phyloP scores from a whole-genome alignment of 108 stramenopile species.

The Nitzschia palea region DNA sequence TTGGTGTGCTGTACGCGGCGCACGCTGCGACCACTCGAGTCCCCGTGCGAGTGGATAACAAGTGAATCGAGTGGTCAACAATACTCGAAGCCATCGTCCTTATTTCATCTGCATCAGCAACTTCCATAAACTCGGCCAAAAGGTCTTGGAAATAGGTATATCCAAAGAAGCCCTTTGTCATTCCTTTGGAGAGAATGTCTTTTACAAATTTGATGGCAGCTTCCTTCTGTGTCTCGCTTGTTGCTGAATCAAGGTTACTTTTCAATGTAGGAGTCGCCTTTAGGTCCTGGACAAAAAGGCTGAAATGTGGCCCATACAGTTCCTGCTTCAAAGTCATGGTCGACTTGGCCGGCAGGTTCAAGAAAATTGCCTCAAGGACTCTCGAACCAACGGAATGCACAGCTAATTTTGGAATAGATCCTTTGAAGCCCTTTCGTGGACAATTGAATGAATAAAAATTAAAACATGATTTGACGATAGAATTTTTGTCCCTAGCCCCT shows the following conservation, averaged over 20 bases:
- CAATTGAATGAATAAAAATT: constrained; percentile 18
- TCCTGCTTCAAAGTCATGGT: constrained; percentile 73
- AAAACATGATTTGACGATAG: neutral
- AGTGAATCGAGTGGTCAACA: constrained; percentile 78
- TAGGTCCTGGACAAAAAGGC: constrained; percentile 52
- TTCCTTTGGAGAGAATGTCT: constrained; percentile 72
- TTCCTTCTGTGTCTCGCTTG: constrained; percentile 73
- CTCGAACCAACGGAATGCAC: constrained; percentile 88
- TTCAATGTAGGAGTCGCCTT: constrained; percentile 26
- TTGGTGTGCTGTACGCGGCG: constrained; percentile 85
- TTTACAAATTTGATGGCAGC: constrained; percentile 49
- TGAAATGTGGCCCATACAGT: constrained; percentile 89
- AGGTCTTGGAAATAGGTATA: constrained; percentile 85
- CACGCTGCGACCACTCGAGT: constrained; percentile 80
- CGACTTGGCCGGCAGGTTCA: constrained; percentile 69
- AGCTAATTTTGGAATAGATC: constrained; percentile 79
- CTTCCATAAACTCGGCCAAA: constrained; percentile 68
- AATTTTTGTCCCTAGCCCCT: too few relatives aligned
- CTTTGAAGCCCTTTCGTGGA: constrained; percentile 64
- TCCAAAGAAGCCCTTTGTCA: constrained; percentile 81
- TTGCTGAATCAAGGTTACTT: constrained; percentile 26
- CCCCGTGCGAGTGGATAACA: constrained; percentile 85
- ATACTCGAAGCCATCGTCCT: constrained; percentile 63
- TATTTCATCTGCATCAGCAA: constrained; percentile 60
- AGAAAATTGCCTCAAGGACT: constrained; percentile 79